Conservation (phyloP, 768 basidiomycete species). For the Chalciporus pseudorubinellus region DNA sequence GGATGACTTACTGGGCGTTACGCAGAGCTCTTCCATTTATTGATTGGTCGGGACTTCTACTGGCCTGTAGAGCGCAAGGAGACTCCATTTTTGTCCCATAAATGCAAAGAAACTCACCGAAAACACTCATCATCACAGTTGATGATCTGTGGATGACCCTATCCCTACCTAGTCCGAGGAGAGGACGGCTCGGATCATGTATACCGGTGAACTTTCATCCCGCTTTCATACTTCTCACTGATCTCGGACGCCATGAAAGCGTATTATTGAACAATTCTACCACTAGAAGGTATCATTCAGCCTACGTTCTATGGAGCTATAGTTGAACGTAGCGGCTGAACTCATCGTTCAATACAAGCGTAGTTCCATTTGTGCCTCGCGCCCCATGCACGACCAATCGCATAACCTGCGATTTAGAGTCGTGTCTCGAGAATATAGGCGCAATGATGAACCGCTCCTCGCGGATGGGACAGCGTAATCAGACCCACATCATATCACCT, state of each 20-base stretch:
- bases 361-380: conserved; percentile 6
- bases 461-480: background rate
- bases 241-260: background rate
- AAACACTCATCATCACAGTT: background rate
- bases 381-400: background rate
- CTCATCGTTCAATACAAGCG: background rate
- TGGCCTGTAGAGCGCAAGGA: conserved; percentile 1
- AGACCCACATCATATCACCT: conserved; percentile 9
- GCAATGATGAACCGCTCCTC: conserved; percentile 4
- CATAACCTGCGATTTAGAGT: conserved; percentile 5
- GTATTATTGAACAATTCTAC: background rate
- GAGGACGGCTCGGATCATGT: conserved; percentile 24
- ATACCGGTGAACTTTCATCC: background rate
- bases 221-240: conserved; percentile 3
- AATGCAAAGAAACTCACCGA: conserved; percentile 8
- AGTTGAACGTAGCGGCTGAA: background rate
- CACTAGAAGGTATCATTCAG: conserved; percentile 7
- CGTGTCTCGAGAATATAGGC: conserved; percentile 1
- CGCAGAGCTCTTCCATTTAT: background rate
- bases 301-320: conserved; percentile 14
- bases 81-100: conserved; percentile 15
- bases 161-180: background rate
- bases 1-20: background rate
- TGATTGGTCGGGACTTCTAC: conserved; percentile 1
- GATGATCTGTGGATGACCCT: background rate